Evolutionary conservation across 2,329 filamentous ascomycete species (phyloP), one percentile per base, ranked within the genome.

Genomic region (Nemania bipapillata): DNA sequence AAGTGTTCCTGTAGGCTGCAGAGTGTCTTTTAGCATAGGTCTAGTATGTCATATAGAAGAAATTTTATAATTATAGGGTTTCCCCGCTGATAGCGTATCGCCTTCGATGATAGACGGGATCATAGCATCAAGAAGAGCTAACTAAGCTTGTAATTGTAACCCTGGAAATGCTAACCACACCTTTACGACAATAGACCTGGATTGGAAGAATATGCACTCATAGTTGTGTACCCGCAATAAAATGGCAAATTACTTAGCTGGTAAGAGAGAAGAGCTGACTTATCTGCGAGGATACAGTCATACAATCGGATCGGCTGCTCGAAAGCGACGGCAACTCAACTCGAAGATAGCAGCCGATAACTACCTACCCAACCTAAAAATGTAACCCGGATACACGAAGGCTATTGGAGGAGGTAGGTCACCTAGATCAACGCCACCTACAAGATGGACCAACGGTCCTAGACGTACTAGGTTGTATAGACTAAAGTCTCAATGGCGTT

Each of bases 91-190:
- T 17, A 32, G 11, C 1, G 24, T 7, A 9, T 65, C 64, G 12
- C n/a, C 59, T 4, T 52, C 55, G 2, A 50, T 15, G 15, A 71
- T 12, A 5, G 70, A 69, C 24, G 70, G 70, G 35, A 70, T 47
- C 17, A 66, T 59, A n/a, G 69, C 66, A 52, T 72, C 66, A 8
- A 71, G 58, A 2, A 72, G 49, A 12, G 70, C 61, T 28, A 70
- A 32, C 12, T 71, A 26, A 4, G 45, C 58, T 17, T 57, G 35
- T 63, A 64, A 70, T 24, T 72, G 70, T 4, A 50, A 1, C 20
- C 68, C 63, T 4, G 60, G 28, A 56, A 71, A 71, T 17, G 37
- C 37, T 9, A 32, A 53, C 20, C 26, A 17, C n/a, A 4, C 17
- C 2, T 22, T 12, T 30, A 8, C 30, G 3, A 15, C 7, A 20